Evolutionary conservation across 169 alveolate species (phyloP), one percentile per base, ranked within the genome.

Genomic region (Plasmodium malariae): DNA sequence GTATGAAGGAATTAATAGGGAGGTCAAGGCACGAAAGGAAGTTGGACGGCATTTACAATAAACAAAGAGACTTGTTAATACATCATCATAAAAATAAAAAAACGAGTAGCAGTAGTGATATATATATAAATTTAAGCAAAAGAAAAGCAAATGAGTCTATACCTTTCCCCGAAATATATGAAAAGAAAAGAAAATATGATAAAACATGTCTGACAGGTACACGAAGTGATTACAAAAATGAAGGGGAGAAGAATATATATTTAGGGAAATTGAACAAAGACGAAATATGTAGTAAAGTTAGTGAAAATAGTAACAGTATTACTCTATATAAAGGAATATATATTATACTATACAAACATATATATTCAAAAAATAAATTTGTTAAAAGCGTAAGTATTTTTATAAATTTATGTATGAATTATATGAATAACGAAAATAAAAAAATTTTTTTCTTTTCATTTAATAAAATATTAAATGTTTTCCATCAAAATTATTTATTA

Each of bases 21-120:
- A 85, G 96, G 32, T 92, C 96, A 21, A 93, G 95, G 26, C 94
- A 93, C 49, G 96, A 94, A 65, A 88, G 96, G 19, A 68, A 89
- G 24, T 54, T 94, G 30, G 96, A 94, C 45, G 92, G 96, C 9
- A 78, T 94, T 37, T 94, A 94, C 65, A 94, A 92, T 28, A 88
- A 74, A 49, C 96, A 94, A 74, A 92, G 93, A 55, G 88, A 87
- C 3, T 28, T 73, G 14, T 57, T 87, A 49, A 26, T 83, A 21
- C 36, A 69, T 43, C 34, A 68, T 45, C 30, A 67, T 70, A 83
- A 68, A 40, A 48, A 45, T 21, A 36, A 78, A n/a, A 49, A 45
- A 45, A 43, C 24, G 34, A 71, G 36, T 7, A 45, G 26, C 12
- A 78, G 63, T 26, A 17, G 34, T n/a, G 91, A 83, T 45, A 68